Percentiles rank a stretch among this genome's conserved stretches.
These are phyloP conservation scores for Hibiscus trionum DNA, from an alignment of 345 rosid genomes.

Conservation along the genomic window DNA sequence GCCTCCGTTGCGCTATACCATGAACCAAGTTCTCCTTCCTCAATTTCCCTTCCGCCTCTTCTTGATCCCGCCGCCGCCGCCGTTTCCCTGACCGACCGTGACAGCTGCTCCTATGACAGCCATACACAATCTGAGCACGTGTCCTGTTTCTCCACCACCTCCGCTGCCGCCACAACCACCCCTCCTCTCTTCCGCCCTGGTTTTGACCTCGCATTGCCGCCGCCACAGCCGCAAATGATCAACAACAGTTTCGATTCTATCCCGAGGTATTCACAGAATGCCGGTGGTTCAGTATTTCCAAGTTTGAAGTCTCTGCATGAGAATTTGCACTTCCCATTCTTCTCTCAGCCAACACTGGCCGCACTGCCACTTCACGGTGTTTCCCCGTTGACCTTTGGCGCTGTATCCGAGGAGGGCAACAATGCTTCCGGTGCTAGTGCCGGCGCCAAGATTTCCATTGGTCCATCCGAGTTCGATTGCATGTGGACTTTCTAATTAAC, in stretches of 20 bases:
- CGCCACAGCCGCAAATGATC: slow-evolving; percentile 2
- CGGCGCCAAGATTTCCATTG: slow-evolving; percentile 34
- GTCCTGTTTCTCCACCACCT: slow-evolving; percentile 99
- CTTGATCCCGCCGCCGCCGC: slow-evolving; percentile 36
- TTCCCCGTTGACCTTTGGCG: slow-evolving; percentile 31
- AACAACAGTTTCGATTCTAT: background rate
- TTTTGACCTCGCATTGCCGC: slow-evolving; percentile 29
- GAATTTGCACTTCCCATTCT: slow-evolving; percentile 60
- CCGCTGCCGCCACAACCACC: slow-evolving; percentile 25
- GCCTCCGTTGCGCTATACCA: slow-evolving; percentile 22
- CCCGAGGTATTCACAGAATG: slow-evolving; percentile 23
- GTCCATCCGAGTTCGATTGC: slow-evolving; percentile 63
- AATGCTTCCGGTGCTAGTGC: background rate
- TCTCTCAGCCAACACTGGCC: slow-evolving; percentile 24
- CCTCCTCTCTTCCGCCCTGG: slow-evolving; percentile 1
- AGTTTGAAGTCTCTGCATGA: slow-evolving; percentile 77
- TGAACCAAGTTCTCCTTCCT: slow-evolving; percentile 64
- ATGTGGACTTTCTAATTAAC: slow-evolving; percentile 49
- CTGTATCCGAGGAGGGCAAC: slow-evolving; percentile 18
- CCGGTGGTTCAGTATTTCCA: slow-evolving; percentile 39
- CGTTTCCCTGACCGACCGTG: slow-evolving; percentile 23
- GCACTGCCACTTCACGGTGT: slow-evolving; percentile 20
- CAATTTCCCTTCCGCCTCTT: slow-evolving; percentile 78
- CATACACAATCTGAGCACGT: slow-evolving; percentile 69
- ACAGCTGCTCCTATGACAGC: slow-evolving; percentile 53